phyloP scores from a whole-genome alignment of 495 filamentous ascomycete genomes.

The Penicillium malachiteum region DNA sequence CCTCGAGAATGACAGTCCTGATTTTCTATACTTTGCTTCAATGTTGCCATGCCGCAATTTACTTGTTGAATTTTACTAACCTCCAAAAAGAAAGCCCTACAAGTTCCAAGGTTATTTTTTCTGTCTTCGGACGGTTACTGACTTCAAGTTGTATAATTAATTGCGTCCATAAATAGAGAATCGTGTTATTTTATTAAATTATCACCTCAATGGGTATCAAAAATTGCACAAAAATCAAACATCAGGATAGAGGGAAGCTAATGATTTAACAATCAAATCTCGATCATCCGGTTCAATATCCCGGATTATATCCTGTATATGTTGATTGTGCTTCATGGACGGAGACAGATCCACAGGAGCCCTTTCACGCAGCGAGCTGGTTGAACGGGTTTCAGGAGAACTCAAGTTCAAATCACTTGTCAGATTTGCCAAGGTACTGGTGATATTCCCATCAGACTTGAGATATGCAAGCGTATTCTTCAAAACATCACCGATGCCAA shows the following conservation, averaged over 20 bases:
- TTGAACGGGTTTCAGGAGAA: background rate
- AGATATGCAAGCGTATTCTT: slow-evolving; percentile 33
- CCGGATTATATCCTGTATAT: slow-evolving; percentile 16
- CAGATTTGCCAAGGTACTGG: background rate
- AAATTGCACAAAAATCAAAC: background rate
- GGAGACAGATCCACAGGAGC: slow-evolving; percentile 6
- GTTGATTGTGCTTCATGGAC: slow-evolving; percentile 11
- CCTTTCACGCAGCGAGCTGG: background rate
- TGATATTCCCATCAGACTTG: slow-evolving; percentile 8
- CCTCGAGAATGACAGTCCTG: too few relatives aligned
- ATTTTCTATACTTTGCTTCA: too few relatives aligned
- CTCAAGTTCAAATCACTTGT: background rate
- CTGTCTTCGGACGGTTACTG: too few relatives aligned
- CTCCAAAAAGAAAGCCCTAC: too few relatives aligned
- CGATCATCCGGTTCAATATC: slow-evolving; percentile 14
- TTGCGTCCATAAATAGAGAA: too few relatives aligned
- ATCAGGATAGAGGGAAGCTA: slow-evolving; percentile 1
- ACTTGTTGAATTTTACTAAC: too few relatives aligned
- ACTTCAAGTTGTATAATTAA: too few relatives aligned
- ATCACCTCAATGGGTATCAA: too few relatives aligned
- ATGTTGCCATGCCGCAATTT: too few relatives aligned
- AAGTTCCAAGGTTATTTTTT: too few relatives aligned
- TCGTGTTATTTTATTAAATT: too few relatives aligned
- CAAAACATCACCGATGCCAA: slow-evolving; percentile 27
- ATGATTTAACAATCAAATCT: slow-evolving; percentile 16